Base-by-base conservation (phyloP, 2,329 filamentous ascomycete species). In the Fusarium fracticaudum region DNA sequence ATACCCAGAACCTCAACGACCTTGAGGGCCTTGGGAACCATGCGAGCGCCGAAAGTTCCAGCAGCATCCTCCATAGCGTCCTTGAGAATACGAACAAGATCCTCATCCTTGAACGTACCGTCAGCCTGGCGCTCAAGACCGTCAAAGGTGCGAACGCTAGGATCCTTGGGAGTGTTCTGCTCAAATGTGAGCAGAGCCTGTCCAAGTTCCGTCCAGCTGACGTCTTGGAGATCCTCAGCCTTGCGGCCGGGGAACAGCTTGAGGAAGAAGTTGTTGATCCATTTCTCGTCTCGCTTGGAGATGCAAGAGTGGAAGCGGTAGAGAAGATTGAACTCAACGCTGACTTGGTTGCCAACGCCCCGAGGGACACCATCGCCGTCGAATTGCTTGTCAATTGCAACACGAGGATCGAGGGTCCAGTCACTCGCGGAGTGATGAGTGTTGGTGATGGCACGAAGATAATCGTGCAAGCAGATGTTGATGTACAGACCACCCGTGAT, bases 291-390 rank as follows among this genome's bases (percentile, higher is more conserved):
- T 29, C 86, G 85, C 71, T 87, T 83, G 8, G 88, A 90, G 58
- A 92, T 87, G 47, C 86, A 87, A 3, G 87, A 89, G 79, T 93
- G 91, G 85, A 90, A 93, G 33, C 91, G 85, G 77, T 93, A 93
- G 4, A 92, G 84, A 35, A 92, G 83, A 68, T 92, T 92, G 81
- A 93, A 93, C 79, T 93, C 91, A 7, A 89, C 90, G 47, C 88
- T 91, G 51, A 92, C 90, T 74, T 92, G 90, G 76, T 93, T 93
- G 18, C 91, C 91, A 6, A 89, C 85, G 4, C 89, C 91, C 51
- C 89, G 84, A 0, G 86, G 83, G 2, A 88, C 85, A 12, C 86
- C 86, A 31, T 87, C 81, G 8, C 82, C 81, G 66, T 87, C 88
- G 75, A 77, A 77, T 29, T 73, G 73, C 66, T 74, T 73, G n/a